These are phyloP conservation scores for Senna siamea DNA, from an alignment of 306 rosid species.

Conservation along the genomic window DNA sequence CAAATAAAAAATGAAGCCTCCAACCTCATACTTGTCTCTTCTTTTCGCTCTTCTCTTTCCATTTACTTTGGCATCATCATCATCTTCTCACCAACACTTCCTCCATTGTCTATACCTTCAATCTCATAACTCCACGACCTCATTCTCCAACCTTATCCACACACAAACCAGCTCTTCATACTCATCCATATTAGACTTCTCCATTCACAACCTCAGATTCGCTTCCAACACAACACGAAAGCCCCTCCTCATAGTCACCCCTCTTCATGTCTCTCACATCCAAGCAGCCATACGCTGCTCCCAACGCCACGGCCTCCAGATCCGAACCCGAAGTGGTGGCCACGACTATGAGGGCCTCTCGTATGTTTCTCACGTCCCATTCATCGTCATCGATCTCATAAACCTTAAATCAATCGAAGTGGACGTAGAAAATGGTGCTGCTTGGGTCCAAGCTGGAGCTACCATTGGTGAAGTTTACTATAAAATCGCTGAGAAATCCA, in stretches of 20 bases:
- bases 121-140: conserved; percentile 33
- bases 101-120: conserved; percentile 51
- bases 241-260: conserved; percentile 55
- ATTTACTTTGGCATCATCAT: neutral
- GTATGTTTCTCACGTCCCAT: conserved; percentile 50
- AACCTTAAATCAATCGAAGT: conserved; percentile 49
- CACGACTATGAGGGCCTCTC: conserved; percentile 65
- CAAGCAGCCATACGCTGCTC: conserved; percentile 54
- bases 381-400: conserved; percentile 63
- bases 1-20: conserved; percentile 19
- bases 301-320: conserved; percentile 46
- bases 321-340: conserved; percentile 68
- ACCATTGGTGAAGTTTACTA: conserved; percentile 60
- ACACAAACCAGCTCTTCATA: conserved; percentile 47
- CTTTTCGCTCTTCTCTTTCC: neutral
- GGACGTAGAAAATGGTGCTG: conserved; percentile 39
- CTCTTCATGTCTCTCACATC: conserved; percentile 51
- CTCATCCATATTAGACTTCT: conserved; percentile 41
- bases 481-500: conserved; percentile 48
- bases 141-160: conserved; percentile 46
- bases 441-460: conserved; percentile 60
- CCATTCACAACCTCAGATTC: conserved; percentile 43
- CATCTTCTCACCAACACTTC: conserved; percentile 30
- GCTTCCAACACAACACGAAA: conserved; percentile 40
- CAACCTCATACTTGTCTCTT: neutral